Conservation (phyloP, 768 basidiomycete genomes). For the Leccinellum albellum region DNA sequence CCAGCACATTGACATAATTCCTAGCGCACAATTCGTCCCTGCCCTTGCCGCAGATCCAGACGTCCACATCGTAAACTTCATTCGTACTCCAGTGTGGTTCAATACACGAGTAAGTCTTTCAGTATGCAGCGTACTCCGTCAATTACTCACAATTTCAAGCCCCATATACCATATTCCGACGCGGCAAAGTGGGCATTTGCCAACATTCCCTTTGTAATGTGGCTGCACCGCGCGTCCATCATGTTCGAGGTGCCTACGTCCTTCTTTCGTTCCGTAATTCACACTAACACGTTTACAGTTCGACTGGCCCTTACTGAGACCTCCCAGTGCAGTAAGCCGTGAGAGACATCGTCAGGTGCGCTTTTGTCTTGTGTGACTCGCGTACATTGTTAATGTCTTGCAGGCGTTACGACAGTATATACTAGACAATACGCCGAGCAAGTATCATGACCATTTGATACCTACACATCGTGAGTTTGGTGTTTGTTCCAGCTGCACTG, state of each 20-base stretch:
- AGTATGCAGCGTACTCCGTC: background rate
- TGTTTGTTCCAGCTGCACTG: background rate
- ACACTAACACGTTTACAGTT: slow-evolving; percentile 9
- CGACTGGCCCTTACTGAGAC: slow-evolving; percentile 15
- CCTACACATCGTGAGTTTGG: slow-evolving; percentile 47
- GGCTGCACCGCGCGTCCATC: slow-evolving; percentile 47
- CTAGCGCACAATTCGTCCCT: slow-evolving; percentile 61
- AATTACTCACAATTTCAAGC: slow-evolving; percentile 31
- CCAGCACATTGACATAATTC: slow-evolving; percentile 5
- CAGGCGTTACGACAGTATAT: slow-evolving; percentile 47
- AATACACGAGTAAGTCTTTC: slow-evolving; percentile 41
- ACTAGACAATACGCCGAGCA: slow-evolving; percentile 43
- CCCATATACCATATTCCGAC: slow-evolving; percentile 38
- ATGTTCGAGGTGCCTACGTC: slow-evolving; percentile 40
- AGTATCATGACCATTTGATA: slow-evolving; percentile 43
- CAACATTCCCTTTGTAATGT: slow-evolving; percentile 49
- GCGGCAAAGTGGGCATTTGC: slow-evolving; percentile 50
- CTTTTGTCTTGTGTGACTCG: background rate
- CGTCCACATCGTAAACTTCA: slow-evolving; percentile 54
- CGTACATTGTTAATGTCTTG: background rate
- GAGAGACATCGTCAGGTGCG: slow-evolving; percentile 15
- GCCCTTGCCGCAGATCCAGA: slow-evolving; percentile 48
- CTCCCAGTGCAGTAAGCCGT: slow-evolving; percentile 5
- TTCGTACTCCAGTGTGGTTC: slow-evolving; percentile 61
- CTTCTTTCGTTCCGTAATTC: background rate